Percentiles rank a stretch among this genome's conserved stretches.
These are phyloP conservation scores for Hanseniaspora gamundiae DNA, from an alignment of 1,139 yeast species.

Conservation along the genomic window DNA sequence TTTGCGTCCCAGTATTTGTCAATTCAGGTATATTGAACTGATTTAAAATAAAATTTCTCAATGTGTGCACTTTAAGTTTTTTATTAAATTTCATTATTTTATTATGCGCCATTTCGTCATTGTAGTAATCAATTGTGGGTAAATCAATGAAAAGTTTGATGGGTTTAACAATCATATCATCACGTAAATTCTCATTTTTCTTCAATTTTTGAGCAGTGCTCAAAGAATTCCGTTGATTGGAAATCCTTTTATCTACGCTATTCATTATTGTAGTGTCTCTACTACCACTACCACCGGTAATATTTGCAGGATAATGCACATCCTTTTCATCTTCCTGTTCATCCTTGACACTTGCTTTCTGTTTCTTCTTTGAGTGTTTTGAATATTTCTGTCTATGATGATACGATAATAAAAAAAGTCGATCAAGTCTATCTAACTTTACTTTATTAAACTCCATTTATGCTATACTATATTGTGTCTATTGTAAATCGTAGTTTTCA, in stretches of 20 bases:
- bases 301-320: background rate
- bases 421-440: slow-evolving; percentile 18
- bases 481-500: no score
- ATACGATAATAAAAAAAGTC: slow-evolving; percentile 20
- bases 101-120: slow-evolving; percentile 20
- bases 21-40: slow-evolving; percentile 2
- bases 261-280: no score
- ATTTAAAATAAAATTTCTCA: slow-evolving; percentile 17
- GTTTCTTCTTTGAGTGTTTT: background rate
- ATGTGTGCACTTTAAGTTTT: slow-evolving; percentile 19
- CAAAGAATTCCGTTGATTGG: no score
- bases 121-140: slow-evolving; percentile 25
- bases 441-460: slow-evolving; percentile 12
- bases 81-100: slow-evolving; percentile 20
- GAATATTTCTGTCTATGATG: background rate
- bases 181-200: background rate
- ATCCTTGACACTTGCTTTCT: background rate
- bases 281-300: no score
- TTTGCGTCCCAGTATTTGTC: no score
- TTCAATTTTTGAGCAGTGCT: no score
- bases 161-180: background rate
- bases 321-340: background rate
- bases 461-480: background rate
- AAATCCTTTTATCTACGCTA: no score
- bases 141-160: slow-evolving; percentile 19